Evolutionary conservation across 1,284 basidiomycete genomes (phyloP).

Genomic region (Schizophyllum commune): DNA sequence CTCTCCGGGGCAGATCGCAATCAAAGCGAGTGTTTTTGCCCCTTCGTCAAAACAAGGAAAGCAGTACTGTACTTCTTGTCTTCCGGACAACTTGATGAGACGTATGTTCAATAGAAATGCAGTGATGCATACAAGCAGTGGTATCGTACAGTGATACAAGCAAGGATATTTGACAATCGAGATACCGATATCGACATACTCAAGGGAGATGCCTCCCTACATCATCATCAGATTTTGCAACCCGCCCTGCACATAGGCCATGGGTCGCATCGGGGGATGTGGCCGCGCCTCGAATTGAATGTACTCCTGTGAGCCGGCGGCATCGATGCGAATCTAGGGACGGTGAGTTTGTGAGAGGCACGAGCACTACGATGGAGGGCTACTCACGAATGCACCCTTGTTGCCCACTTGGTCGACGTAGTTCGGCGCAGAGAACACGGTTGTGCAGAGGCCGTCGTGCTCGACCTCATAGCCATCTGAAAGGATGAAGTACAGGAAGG

Average conservation of each 20-base stretch:
- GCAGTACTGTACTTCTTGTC: no score
- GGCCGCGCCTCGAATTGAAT: slow-evolving; percentile 81
- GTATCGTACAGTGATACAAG: not conserved
- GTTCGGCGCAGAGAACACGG: slow-evolving; percentile 81
- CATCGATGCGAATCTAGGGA: slow-evolving; percentile 73
- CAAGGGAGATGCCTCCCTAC: slow-evolving; percentile 7
- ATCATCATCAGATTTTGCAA: slow-evolving; percentile 58
- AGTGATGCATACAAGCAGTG: not conserved
- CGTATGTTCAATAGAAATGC: not conserved
- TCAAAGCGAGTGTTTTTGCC: no score
- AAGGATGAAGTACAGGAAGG: slow-evolving; percentile 4
- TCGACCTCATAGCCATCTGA: slow-evolving; percentile 84
- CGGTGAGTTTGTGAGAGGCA: slow-evolving; percentile 6
- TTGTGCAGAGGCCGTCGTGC: slow-evolving; percentile 85
- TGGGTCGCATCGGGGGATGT: slow-evolving; percentile 87
- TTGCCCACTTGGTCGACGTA: slow-evolving; percentile 80
- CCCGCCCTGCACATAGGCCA: slow-evolving; percentile 77
- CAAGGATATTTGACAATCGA: not conserved
- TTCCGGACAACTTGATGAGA: no score
- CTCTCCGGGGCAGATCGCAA: not conserved
- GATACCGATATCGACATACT: not conserved
- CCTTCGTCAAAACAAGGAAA: no score
- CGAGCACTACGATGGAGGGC: slow-evolving; percentile 2
- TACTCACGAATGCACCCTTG: slow-evolving; percentile 72
- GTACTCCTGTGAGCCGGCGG: slow-evolving; percentile 69